Conservation (phyloP, 768 basidiomycete genomes). For the Gautieria morchelliformis region DNA sequence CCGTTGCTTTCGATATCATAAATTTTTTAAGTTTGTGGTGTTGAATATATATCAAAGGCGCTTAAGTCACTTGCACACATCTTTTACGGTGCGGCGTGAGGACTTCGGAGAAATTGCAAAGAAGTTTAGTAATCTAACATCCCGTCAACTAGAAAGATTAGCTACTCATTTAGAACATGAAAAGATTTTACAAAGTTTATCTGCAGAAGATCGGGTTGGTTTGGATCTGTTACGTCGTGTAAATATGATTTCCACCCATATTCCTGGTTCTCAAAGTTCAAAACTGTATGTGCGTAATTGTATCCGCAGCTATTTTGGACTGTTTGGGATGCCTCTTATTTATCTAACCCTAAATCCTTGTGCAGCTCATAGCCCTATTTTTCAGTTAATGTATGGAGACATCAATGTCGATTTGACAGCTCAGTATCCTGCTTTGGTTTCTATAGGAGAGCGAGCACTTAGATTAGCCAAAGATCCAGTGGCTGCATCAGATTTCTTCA, state of each 20-base stretch:
- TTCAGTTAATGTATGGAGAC: constrained; percentile 31
- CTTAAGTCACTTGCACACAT: constrained; percentile 21
- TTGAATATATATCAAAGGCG: constrained; percentile 34
- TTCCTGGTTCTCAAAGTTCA: constrained; percentile 21
- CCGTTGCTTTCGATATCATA: constrained; percentile 26
- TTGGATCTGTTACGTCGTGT: constrained; percentile 17
- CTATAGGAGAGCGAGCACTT: constrained; percentile 23
- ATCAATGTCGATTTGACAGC: constrained; percentile 25
- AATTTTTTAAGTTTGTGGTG: constrained; percentile 31
- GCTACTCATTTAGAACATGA: constrained; percentile 17
- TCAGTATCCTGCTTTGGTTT: constrained; percentile 18
- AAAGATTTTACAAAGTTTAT: constrained; percentile 9
- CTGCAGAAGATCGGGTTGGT: constrained; percentile 15
- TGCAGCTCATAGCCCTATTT: constrained; percentile 32
- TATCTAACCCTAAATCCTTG: constrained; percentile 38
- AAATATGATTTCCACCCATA: constrained; percentile 11
- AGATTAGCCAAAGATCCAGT: constrained; percentile 31
- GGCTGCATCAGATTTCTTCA: constrained; percentile 32
- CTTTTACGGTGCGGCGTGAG: constrained; percentile 19
- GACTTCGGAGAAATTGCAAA: constrained; percentile 20
- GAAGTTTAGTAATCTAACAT: constrained; percentile 18
- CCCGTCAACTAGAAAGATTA: constrained; percentile 14
- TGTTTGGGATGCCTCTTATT: constrained; percentile 29
- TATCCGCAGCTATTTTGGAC: constrained; percentile 24
- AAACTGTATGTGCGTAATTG: constrained; percentile 27